Conservation (phyloP, 1,284 basidiomycete genomes). For the Pseudozyma thailandica region DNA sequence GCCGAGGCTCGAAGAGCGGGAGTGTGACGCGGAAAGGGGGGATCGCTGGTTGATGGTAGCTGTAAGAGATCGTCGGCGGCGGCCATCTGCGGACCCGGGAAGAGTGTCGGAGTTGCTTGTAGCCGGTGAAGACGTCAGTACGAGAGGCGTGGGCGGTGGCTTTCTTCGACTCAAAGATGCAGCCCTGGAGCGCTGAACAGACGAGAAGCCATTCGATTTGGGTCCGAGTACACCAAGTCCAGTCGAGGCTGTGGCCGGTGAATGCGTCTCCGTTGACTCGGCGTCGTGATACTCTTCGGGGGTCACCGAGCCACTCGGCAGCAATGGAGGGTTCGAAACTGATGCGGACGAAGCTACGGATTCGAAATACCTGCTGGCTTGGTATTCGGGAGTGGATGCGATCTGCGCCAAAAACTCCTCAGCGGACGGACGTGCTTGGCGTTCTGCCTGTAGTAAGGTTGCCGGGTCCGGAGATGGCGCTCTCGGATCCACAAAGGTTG, state of each 20-base stretch:
- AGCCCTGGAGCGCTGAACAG: conserved; percentile 21
- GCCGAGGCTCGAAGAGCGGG: neutral
- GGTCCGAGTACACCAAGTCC: conserved; percentile 5
- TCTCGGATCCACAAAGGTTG: conserved; percentile 23
- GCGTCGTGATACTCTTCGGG: neutral
- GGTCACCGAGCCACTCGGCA: neutral
- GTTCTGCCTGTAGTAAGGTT: neutral
- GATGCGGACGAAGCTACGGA: neutral
- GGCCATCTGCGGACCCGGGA: conserved; percentile 19
- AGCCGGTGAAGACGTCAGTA: conserved; percentile 35
- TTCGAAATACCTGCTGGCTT: conserved; percentile 36
- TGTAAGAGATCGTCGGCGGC: conserved; percentile 20
- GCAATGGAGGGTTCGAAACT: conserved; percentile 1
- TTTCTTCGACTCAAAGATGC: conserved; percentile 24
- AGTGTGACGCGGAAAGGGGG: conserved; percentile 26
- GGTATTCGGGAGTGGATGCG: conserved; percentile 36
- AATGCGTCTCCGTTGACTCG: conserved; percentile 3
- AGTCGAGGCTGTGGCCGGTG: conserved; percentile 11
- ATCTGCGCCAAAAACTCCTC: conserved; percentile 41
- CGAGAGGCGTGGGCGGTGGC: conserved; percentile 31
- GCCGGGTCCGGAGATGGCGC: conserved; percentile 20
- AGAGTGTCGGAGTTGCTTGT: conserved; percentile 25
- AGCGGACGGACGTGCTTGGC: conserved; percentile 16
- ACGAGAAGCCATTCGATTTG: conserved; percentile 24
- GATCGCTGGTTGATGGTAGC: conserved; percentile 22